Conservation (phyloP, 2,329 filamentous ascomycete genomes). For the Ceratocystis lukuohia region DNA sequence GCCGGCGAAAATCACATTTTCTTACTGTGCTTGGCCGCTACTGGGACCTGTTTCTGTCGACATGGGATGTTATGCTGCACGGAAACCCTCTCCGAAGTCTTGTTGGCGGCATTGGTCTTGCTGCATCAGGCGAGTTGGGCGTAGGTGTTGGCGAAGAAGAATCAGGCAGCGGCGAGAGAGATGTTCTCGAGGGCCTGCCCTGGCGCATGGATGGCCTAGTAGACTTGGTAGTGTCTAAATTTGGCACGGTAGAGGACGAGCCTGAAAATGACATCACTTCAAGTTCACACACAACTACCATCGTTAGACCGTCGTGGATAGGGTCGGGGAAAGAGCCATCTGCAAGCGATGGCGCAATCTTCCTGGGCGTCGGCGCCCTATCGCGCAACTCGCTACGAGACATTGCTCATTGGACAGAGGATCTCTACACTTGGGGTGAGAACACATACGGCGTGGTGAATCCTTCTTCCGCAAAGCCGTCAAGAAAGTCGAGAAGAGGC, state of each 20-base stretch:
- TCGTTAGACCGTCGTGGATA: constrained; percentile 44
- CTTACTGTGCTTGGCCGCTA: constrained; percentile 60
- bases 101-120: constrained; percentile 74
- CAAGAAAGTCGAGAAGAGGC: constrained; percentile 14
- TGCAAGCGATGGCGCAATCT: constrained; percentile 71
- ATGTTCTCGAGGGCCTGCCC: constrained; percentile 82
- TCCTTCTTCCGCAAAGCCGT: constrained; percentile 12
- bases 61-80: constrained; percentile 82
- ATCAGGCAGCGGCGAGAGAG: constrained; percentile 81
- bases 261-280: constrained; percentile 21
- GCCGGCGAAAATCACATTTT: constrained; percentile 49
- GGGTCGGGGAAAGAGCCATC: constrained; percentile 55
- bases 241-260: constrained; percentile 41
- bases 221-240: constrained; percentile 77
- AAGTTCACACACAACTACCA: constrained; percentile 17
- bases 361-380: constrained; percentile 65
- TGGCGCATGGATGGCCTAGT: constrained; percentile 68
- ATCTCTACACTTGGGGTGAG: constrained; percentile 71
- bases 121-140: constrained; percentile 79
- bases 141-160: constrained; percentile 93
- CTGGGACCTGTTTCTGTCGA: constrained; percentile 57
- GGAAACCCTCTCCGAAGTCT: constrained; percentile 74
- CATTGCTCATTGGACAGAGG: constrained; percentile 76
- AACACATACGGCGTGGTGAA: constrained; percentile 75
- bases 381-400: constrained; percentile 57